Conservation (phyloP, 2,329 filamentous ascomycete genomes). For the Trichophyton equinum region DNA sequence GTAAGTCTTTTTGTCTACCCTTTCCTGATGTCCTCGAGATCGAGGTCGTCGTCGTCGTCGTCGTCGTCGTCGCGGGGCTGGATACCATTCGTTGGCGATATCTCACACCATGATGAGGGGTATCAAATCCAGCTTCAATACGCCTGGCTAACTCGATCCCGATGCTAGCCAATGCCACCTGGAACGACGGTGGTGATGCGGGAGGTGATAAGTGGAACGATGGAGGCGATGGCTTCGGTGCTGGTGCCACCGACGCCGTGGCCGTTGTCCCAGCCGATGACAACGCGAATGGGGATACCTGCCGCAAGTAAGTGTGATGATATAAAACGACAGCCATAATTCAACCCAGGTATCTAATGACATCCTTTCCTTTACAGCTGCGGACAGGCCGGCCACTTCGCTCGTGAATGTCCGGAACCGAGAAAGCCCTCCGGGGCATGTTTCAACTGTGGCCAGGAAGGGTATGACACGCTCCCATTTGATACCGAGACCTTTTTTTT, state of each 20-base stretch:
- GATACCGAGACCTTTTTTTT: no score
- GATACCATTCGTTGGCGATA: not conserved
- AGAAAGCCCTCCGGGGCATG: constrained; percentile 28
- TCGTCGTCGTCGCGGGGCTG: no score
- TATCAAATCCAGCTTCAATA: not conserved
- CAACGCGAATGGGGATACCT: constrained; percentile 20
- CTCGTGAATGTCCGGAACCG: constrained; percentile 33
- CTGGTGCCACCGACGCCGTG: constrained; percentile 7
- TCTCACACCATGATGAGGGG: not conserved
- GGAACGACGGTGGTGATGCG: constrained; percentile 10
- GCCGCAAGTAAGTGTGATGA: constrained; percentile 25
- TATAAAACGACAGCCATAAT: not conserved
- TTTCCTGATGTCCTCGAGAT: not conserved
- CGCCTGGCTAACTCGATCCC: not conserved
- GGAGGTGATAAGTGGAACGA: constrained; percentile 8
- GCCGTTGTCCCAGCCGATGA: not conserved
- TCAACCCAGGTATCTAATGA: not conserved
- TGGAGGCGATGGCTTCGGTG: constrained; percentile 3
- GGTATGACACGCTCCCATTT: constrained; percentile 18
- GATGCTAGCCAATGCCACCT: not conserved
- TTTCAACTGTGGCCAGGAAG: constrained; percentile 36
- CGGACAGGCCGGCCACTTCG: constrained; percentile 27
- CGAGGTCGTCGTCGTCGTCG: no score
- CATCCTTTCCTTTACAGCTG: constrained; percentile 15
- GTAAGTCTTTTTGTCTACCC: not conserved